Evolutionary conservation across 139 green algal species (phyloP).

Genomic region (Zygnema circumcarinatum): DNA sequence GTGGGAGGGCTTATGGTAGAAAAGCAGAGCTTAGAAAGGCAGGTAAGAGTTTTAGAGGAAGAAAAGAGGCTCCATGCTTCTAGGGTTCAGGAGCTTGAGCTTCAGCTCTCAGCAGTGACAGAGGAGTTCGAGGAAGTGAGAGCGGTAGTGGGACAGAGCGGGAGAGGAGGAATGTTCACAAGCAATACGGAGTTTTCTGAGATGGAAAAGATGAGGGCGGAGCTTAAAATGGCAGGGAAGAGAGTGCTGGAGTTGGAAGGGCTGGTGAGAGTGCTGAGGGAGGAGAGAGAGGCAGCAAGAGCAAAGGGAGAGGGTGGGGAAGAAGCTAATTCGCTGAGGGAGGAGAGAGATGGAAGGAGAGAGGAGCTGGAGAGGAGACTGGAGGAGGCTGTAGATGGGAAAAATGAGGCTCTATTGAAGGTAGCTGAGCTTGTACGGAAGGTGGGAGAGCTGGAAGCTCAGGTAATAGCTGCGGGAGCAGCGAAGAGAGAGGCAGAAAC

Average conservation of each 20-base stretch:
- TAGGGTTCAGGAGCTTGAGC: conserved; percentile 43
- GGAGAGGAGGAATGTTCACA: neutral
- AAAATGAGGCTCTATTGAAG: neutral
- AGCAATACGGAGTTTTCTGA: neutral
- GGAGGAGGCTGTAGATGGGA: conserved; percentile 13
- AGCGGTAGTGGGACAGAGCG: neutral
- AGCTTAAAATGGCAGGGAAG: conserved; percentile 2
- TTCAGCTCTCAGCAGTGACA: conserved; percentile 39
- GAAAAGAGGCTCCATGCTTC: conserved; percentile 22
- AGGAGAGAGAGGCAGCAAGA: neutral
- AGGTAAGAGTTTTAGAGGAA: conserved; percentile 18
- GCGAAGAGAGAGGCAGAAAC: conserved; percentile 26
- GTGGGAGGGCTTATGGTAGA: neutral
- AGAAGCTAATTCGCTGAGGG: neutral
- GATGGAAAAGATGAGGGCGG: conserved; percentile 25
- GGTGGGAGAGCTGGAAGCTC: neutral
- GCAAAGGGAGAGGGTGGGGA: neutral
- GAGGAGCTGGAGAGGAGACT: neutral
- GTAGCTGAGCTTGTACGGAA: conserved; percentile 12
- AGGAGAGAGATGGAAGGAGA: neutral
- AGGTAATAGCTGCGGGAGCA: neutral
- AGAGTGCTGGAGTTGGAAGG: conserved; percentile 31
- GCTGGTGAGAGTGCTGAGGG: neutral
- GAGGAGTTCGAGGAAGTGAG: conserved; percentile 35
- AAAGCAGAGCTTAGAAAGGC: neutral